Evolutionary conservation across 345 rosid genomes (phyloP), one percentile per base, ranked within the genome.

Genomic region (Gossypium bickii): DNA sequence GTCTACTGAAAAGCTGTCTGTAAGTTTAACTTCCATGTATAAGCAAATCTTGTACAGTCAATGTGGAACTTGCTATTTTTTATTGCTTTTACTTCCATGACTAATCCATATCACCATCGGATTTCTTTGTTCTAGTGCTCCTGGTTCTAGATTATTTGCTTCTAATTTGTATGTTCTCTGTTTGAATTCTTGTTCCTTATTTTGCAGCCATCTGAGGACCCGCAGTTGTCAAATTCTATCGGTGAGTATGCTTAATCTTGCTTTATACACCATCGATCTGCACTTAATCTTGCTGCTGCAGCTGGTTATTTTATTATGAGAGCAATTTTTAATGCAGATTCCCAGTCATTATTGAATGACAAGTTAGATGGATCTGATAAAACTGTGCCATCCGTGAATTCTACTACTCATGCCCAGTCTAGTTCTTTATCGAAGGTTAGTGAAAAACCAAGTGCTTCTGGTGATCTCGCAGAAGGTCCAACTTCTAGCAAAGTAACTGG

Each of bases 401-500:
- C 82, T 52, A 75, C 80, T 70, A 76, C 78, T 12, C 55, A 65
- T 67, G 79, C 81, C 58, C 70, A 83, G 12, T 66, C 87, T 57
- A 75, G 56, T 63, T 82, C 73, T 24, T 20, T 59, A 24, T 24
- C n/a, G 2, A 59, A 59, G 63, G 63, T 59, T 22, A 6, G 18
- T 74, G 92, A 83, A 78, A 86, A 80, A 84, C 71, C 56, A 44
- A 82, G 74, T 75, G 77, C 91, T 25, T 43, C 78, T 75, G 74
- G 75, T 62, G 92, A 87, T 69, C 71, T 71, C n/a, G 77, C 76
- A 78, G 93, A 76, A 59, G 72, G 70, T 75, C 81, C 77, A 9
- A 53, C 76, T 67, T 82, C 87, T 76, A 80, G 70, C 77, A 84
- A 85, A 74, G 77, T 72, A 73, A 81, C 71, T 64, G 79, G 80